These are phyloP conservation scores for Tephrocybe sp. DNA, from an alignment of 768 basidiomycete genomes.

Conservation along the genomic window DNA sequence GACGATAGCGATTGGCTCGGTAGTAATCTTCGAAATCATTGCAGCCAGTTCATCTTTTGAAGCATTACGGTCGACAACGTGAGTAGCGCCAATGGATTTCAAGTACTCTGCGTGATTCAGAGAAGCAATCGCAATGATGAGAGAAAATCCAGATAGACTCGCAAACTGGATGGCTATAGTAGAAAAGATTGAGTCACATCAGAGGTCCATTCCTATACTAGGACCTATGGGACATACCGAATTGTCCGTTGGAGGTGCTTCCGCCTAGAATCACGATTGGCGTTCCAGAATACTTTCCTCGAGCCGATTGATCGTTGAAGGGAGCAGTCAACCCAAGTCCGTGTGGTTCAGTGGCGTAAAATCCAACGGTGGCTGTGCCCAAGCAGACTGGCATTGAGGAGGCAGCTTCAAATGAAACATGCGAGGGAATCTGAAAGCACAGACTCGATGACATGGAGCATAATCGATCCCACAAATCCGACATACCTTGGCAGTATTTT, in stretches of 20 bases:
- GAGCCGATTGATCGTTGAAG: constrained; percentile 3
- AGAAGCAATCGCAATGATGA: constrained; percentile 22
- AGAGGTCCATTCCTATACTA: too few relatives aligned
- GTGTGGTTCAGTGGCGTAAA: constrained; percentile 12
- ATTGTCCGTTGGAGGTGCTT: constrained; percentile 19
- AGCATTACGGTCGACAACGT: constrained; percentile 23
- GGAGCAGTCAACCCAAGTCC: constrained; percentile 16
- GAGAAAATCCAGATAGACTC: constrained; percentile 33
- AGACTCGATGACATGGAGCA: not conserved
- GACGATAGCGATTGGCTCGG: constrained; percentile 16
- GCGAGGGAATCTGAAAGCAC: constrained; percentile 32
- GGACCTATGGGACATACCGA: constrained; percentile 8
- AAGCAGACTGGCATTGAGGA: constrained; percentile 39
- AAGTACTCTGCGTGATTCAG: not conserved
- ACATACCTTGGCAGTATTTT: constrained; percentile 30
- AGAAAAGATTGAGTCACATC: too few relatives aligned
- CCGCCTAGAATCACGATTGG: constrained; percentile 22
- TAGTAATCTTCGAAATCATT: constrained; percentile 17
- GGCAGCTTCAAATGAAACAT: constrained; percentile 40
- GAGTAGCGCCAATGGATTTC: not conserved
- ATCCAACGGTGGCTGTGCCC: constrained; percentile 38
- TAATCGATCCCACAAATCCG: constrained; percentile 5
- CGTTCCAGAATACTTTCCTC: constrained; percentile 13
- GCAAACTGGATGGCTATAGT: constrained; percentile 27
- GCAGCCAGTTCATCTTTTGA: not conserved